phyloP scores from a whole-genome alignment of 495 filamentous ascomycete genomes.

The Penicillium maclennaniae region DNA sequence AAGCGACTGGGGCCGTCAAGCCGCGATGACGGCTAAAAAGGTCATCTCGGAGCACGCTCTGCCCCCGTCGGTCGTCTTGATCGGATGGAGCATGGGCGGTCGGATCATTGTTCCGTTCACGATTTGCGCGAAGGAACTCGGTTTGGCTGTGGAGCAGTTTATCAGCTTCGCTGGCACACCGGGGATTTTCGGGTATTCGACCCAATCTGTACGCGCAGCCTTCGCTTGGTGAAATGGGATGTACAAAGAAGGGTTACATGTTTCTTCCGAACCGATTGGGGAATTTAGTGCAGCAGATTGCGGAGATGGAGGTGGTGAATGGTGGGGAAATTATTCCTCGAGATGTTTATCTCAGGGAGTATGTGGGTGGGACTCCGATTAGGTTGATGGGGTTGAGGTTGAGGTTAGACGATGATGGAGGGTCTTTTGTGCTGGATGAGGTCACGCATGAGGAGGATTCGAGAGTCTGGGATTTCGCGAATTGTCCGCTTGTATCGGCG shows the following conservation, averaged over 20 bases:
- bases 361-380: constrained; percentile 20
- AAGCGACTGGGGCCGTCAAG: neutral
- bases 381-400: constrained; percentile 16
- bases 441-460: constrained; percentile 20
- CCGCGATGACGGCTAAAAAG: neutral
- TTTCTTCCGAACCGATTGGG: neutral
- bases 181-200: neutral
- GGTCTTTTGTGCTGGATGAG: constrained; percentile 8
- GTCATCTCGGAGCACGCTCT: neutral
- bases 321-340: constrained; percentile 6
- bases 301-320: neutral
- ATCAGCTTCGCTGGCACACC: neutral
- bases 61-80: neutral
- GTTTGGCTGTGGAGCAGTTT: neutral
- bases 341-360: constrained; percentile 21
- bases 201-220: neutral
- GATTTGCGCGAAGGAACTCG: neutral
- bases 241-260: neutral
- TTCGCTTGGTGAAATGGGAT: neutral
- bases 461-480: constrained; percentile 13
- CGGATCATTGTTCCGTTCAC: neutral
- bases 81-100: neutral
- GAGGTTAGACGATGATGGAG: constrained; percentile 7
- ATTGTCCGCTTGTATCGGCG: constrained; percentile 15
- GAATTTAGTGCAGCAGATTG: neutral